Conservation (phyloP, 2,329 filamentous ascomycete species). For the Sclerotiophoma versabilis region DNA sequence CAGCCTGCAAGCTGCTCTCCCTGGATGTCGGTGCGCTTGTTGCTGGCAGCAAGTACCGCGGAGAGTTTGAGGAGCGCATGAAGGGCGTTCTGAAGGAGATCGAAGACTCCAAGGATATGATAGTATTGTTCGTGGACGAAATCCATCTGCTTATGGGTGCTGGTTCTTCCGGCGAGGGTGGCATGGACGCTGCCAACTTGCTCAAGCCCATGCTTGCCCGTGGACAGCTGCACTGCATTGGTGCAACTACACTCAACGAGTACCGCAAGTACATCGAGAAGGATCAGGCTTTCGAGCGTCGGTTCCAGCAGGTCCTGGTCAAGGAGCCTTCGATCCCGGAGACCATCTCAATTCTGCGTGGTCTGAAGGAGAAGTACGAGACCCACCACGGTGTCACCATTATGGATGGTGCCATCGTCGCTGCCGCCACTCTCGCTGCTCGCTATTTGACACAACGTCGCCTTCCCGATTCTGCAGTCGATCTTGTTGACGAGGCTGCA, state of each 20-base stretch:
- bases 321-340: conserved; percentile 90
- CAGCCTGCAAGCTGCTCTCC: conserved; percentile 90
- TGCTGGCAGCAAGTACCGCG: conserved; percentile 96
- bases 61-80: conserved; percentile 99
- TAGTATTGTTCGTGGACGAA: conserved; percentile 97
- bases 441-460: conserved; percentile 91
- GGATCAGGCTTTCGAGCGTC: conserved; percentile 95
- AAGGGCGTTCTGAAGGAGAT: conserved; percentile 99
- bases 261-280: conserved; percentile 99
- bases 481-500: conserved; percentile 94
- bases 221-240: conserved; percentile 96
- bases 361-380: conserved; percentile 97
- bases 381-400: conserved; percentile 98
- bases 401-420: conserved; percentile 89
- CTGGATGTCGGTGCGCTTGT: conserved; percentile 95
- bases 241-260: conserved; percentile 91
- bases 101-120: conserved; percentile 91
- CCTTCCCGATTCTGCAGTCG: conserved; percentile 94
- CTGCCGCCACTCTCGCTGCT: conserved; percentile 88
- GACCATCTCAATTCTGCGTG: conserved; percentile 97
- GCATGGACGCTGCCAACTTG: conserved; percentile 98
- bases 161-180: conserved; percentile 90
- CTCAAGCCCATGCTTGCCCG: conserved; percentile 98
- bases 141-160: conserved; percentile 99
- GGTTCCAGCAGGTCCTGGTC: conserved; percentile 97